Evolutionary conservation across 1,284 basidiomycete species (phyloP), one percentile per base, ranked within the genome.

Genomic region (Leccinum pallidistipes): DNA sequence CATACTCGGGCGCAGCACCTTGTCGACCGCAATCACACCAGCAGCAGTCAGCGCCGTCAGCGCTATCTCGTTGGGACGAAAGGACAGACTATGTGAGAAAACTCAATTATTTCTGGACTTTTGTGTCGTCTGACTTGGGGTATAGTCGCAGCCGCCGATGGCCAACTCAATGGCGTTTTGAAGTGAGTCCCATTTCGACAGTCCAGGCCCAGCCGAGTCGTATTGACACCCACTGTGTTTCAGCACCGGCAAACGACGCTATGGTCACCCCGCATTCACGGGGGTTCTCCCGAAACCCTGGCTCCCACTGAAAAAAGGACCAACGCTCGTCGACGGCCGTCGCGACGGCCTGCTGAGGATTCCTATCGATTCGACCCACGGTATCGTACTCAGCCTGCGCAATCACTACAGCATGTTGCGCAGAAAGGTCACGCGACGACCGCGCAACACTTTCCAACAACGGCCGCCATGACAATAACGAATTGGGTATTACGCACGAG

Each of bases 91-190:
- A 95, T 74, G 91, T 91, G 66, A 63, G 87, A 18, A 12, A 2
- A 47, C 4, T 6, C n/a, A 29, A 47, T 34, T 6, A 21, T 11
- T 51, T 51, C 10, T 2, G 43, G 1, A 56, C n/a, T 24, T 18
- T 47, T 1, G 8, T 49, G 21, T 49, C 12, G 47, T 9, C 62
- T 68, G 56, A 74, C 31, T 2, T 45, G 32, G 36, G 9, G 31
- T 62, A 0, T 66, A 94, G 88, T 94, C 92, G 0, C 95, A 97
- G 75, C 95, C 95, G 0, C 95, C 95, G 0, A 95, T 97, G 92
- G 88, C 91, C 11, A 92, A 92, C 69, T 95, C 71, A 84, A 82
- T 54, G 95, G 95, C 0, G 92, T 97, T 9, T 80, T 97, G 6
- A 96, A 96, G 93, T 88, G 75, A 67, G 86, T 74, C 3, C 36